These are phyloP conservation scores for Triticum urartu DNA, from an alignment of 176 grass and related monocot species.

Conservation along the genomic window DNA sequence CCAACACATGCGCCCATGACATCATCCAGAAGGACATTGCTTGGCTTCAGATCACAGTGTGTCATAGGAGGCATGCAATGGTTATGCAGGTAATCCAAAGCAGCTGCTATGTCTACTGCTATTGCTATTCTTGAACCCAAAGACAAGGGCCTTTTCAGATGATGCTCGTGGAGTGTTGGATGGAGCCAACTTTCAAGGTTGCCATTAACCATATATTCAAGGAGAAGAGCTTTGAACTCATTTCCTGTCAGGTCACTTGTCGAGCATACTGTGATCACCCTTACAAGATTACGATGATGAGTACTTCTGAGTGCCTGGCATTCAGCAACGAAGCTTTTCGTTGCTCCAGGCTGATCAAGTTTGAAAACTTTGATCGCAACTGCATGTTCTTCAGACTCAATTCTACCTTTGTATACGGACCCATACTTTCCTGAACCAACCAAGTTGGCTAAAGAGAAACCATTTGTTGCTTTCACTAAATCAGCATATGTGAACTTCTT, in stretches of 20 bases:
- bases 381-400: background rate
- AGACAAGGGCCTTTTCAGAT: background rate
- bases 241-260: background rate
- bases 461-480: slow-evolving; percentile 37
- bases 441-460: slow-evolving; percentile 40
- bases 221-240: background rate
- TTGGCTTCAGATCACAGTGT: slow-evolving; percentile 5
- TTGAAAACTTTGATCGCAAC: slow-evolving; percentile 3
- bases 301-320: background rate
- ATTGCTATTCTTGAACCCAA: background rate
- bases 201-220: background rate
- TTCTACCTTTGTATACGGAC: background rate
- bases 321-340: background rate
- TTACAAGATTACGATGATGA: slow-evolving; percentile 1
- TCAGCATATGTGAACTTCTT: slow-evolving; percentile 39
- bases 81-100: slow-evolving; percentile 4
- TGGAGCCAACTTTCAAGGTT: background rate
- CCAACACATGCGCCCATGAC: background rate
- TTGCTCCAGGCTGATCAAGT: background rate
- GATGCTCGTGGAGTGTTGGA: background rate
- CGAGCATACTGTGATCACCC: background rate
- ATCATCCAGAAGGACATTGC: background rate
- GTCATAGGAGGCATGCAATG: background rate
- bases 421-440: slow-evolving; percentile 31
- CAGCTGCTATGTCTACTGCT: background rate